A percentile compares a stretch with the other conserved stretches of the same genome.
Conservation (phyloP, 805 yeast genomes). For the Zygoascus bituminiphila region DNA sequence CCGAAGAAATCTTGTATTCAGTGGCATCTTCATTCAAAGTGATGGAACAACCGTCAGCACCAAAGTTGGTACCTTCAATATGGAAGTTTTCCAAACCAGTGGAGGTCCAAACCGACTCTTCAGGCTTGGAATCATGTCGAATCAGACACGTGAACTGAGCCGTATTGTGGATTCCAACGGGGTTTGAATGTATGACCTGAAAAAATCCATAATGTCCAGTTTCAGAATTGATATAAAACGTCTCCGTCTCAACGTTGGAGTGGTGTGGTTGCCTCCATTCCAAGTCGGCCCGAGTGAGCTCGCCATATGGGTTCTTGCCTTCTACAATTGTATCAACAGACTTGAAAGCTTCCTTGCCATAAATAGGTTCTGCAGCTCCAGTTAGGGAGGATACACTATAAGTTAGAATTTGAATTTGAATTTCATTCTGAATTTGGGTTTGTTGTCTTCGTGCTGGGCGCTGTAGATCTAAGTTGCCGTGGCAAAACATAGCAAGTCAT, state of each 20-base stretch:
- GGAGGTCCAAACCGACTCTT: conserved; percentile 75
- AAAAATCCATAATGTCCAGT: conserved; percentile 75
- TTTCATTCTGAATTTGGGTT: no score
- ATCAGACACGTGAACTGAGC: conserved; percentile 92
- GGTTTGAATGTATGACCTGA: conserved; percentile 88
- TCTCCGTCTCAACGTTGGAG: conserved; percentile 93
- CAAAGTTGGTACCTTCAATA: conserved; percentile 66
- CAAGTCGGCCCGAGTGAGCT: conserved; percentile 59
- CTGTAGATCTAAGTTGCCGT: no score
- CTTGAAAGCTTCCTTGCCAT: conserved; percentile 86
- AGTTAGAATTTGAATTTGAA: neutral
- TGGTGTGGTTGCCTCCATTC: conserved; percentile 64
- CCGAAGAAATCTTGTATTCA: conserved; percentile 38
- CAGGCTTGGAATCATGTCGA: conserved; percentile 42
- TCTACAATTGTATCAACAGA: conserved; percentile 58
- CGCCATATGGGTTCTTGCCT: conserved; percentile 48
- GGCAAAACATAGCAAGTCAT: no score
- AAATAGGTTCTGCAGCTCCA: conserved; percentile 95
- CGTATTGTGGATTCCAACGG: conserved; percentile 70
- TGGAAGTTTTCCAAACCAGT: conserved; percentile 76
- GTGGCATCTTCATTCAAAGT: conserved; percentile 48
- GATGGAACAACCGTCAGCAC: conserved; percentile 58
- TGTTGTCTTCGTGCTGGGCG: no score
- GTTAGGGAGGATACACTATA: conserved; percentile 80
- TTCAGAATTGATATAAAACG: conserved; percentile 71